These are phyloP conservation scores for Xylariaceae sp. DNA, from an alignment of 2,329 filamentous ascomycete genomes.

Conservation along the genomic window DNA sequence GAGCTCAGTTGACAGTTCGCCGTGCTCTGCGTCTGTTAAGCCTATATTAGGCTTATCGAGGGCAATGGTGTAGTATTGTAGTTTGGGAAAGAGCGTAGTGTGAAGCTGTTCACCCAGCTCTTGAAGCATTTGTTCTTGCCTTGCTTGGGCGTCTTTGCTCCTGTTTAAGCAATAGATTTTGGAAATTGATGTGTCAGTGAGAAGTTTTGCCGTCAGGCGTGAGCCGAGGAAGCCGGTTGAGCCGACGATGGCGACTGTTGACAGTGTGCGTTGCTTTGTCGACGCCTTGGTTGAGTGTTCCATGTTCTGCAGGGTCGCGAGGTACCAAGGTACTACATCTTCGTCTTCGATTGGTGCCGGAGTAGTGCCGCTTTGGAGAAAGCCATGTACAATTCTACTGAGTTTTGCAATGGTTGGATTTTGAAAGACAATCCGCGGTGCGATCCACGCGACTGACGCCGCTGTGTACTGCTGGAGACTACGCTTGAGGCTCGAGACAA, in stretches of 20 bases:
- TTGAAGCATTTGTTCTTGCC: not conserved
- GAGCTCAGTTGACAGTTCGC: slow-evolving; percentile 2
- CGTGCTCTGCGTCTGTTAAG: slow-evolving; percentile 1
- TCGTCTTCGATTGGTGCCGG: slow-evolving; percentile 1
- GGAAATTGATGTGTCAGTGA: not conserved
- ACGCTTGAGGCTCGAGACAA: slow-evolving; percentile 10
- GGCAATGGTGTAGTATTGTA: slow-evolving; percentile 4
- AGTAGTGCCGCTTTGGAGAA: slow-evolving; percentile 8
- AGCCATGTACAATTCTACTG: slow-evolving; percentile 4
- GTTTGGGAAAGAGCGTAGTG: not conserved
- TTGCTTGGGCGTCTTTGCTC: not conserved
- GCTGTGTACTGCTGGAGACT: slow-evolving; percentile 9
- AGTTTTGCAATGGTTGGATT: slow-evolving; percentile 14
- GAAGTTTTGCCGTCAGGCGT: slow-evolving; percentile 3
- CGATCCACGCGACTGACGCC: slow-evolving; percentile 11
- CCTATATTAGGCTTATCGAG: slow-evolving; percentile 10
- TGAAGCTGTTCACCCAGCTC: not conserved
- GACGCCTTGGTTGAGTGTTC: not conserved
- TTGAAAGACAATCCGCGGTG: slow-evolving; percentile 12
- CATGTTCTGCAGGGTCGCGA: not conserved
- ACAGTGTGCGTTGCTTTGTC: not conserved
- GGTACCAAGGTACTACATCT: slow-evolving; percentile 3
- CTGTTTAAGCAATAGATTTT: slow-evolving; percentile 14
- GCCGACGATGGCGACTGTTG: slow-evolving; percentile 12
- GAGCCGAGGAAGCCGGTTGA: slow-evolving; percentile 18